Evolutionary conservation across 1,284 basidiomycete genomes (phyloP), one percentile per base, ranked within the genome.

Genomic region (Sanguinoderma infundibulare): DNA sequence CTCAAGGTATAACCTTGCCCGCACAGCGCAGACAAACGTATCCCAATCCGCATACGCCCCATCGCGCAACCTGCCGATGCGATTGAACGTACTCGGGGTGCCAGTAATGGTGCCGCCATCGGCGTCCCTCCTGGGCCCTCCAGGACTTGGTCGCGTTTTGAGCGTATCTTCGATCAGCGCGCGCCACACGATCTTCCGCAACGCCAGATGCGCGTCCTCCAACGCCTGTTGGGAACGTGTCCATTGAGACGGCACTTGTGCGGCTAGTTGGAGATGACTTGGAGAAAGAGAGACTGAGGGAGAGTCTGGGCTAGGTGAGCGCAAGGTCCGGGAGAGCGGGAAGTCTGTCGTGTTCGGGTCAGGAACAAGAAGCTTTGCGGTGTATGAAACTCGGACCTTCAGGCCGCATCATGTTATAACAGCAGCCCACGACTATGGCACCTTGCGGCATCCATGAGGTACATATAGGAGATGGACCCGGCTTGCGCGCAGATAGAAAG

Each of bases 141-240:
- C 32, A 14, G 22, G 10, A 6, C 17, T 12, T 20, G 22, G 49
- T 20, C 12, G 28, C 32, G 2, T 34, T 12, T 51, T 49, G 44
- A 69, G 58, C 20, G 67, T 54, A 14, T 66, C 66, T 50, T 72
- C 70, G 5, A 77, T 66, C 28, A 90, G 74, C 1, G 88, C 87
- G 17, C 89, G 78, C 81, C 87, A 91, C 9, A 84, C 81, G 35
- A 90, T 81, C 69, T 91, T 91, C 26, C 82, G 79, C 42, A 87
- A 73, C 1, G 87, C 80, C 0, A 89, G 75, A 34, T 73, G 69
- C 6, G 80, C 73, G 5, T 63, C 66, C 15, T 55, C 51, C 15
- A 60, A 53, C 5, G 76, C 55, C 6, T 65, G 65, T 12, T 70
- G 61, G 12, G 68, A 68, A 28, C 65, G 76, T 44, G 70, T 74